Conservation (phyloP, 805 yeast species). For the Ogataea methylovora region DNA sequence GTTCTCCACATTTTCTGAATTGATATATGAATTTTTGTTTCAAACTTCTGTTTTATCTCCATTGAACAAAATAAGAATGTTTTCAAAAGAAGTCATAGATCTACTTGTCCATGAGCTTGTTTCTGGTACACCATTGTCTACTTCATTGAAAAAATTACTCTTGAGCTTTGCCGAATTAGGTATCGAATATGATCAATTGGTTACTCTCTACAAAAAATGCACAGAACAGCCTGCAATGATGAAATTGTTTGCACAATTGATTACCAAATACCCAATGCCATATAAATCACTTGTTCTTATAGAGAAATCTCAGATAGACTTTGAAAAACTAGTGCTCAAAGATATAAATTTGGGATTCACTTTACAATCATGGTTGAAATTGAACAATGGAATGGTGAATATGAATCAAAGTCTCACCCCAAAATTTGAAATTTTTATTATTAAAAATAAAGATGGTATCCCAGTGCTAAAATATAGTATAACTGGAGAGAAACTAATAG, state of each 20-base stretch:
- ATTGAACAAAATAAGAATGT: too few relatives aligned
- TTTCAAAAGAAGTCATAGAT: too few relatives aligned
- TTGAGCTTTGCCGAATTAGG: conserved; percentile 14
- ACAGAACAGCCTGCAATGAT: conserved; percentile 1
- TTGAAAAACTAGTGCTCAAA: conserved; percentile 6
- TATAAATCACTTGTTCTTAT: conserved; percentile 7
- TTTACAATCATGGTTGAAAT: conserved; percentile 18
- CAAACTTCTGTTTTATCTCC: too few relatives aligned
- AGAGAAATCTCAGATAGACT: conserved; percentile 6
- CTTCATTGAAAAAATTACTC: conserved; percentile 1
- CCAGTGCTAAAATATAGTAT: conserved; percentile 13
- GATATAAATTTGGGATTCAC: conserved; percentile 13
- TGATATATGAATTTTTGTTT: too few relatives aligned
- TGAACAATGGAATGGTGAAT: conserved; percentile 5
- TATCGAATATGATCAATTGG: conserved; percentile 5
- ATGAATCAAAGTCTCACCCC: background rate
- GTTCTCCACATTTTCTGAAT: too few relatives aligned
- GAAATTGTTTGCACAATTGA: conserved; percentile 2
- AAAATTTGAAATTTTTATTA: conserved; percentile 2
- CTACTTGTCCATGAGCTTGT: too few relatives aligned
- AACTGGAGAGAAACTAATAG: conserved; percentile 6
- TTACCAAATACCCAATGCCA: conserved; percentile 3
- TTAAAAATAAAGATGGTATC: conserved; percentile 1
- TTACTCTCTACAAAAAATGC: conserved; percentile 6
- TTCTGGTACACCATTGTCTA: too few relatives aligned